These are phyloP conservation scores for Fusarium citri DNA, from an alignment of 2,329 filamentous ascomycete genomes.

Conservation along the genomic window DNA sequence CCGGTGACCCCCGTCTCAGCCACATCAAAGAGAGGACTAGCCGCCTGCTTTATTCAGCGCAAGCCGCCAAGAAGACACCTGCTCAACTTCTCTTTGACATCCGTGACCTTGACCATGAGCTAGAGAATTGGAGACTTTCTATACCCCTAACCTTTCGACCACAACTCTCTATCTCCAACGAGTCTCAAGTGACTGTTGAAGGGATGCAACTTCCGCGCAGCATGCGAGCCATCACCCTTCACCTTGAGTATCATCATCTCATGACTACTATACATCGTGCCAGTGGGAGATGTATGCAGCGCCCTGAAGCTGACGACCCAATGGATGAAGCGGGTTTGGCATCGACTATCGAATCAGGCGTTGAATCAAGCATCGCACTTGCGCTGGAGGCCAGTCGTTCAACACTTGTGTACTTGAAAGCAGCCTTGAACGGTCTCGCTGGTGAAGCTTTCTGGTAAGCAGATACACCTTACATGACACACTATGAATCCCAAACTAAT, in stretches of 20 bases:
- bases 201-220: slow-evolving; percentile 48
- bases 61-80: slow-evolving; percentile 61
- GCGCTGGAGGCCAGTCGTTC: slow-evolving; percentile 68
- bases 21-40: slow-evolving; percentile 64
- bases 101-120: slow-evolving; percentile 66
- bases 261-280: slow-evolving; percentile 67
- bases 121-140: slow-evolving; percentile 66
- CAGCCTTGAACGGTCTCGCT: slow-evolving; percentile 56
- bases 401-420: slow-evolving; percentile 61
- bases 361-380: slow-evolving; percentile 64
- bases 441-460: slow-evolving; percentile 63
- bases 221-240: slow-evolving; percentile 61
- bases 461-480: fast-evolving
- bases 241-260: slow-evolving; percentile 67
- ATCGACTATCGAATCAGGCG: slow-evolving; percentile 50
- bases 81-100: slow-evolving; percentile 66
- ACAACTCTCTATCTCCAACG: slow-evolving; percentile 54
- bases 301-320: background rate
- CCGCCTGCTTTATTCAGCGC: slow-evolving; percentile 61
- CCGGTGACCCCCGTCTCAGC: slow-evolving; percentile 61
- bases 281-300: slow-evolving; percentile 59
- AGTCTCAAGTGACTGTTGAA: slow-evolving; percentile 44
- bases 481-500: background rate
- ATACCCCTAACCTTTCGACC: slow-evolving; percentile 60
- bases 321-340: slow-evolving; percentile 47